Evolutionary conservation across 805 yeast genomes (phyloP).

Genomic region (Starmera pachycereana): DNA sequence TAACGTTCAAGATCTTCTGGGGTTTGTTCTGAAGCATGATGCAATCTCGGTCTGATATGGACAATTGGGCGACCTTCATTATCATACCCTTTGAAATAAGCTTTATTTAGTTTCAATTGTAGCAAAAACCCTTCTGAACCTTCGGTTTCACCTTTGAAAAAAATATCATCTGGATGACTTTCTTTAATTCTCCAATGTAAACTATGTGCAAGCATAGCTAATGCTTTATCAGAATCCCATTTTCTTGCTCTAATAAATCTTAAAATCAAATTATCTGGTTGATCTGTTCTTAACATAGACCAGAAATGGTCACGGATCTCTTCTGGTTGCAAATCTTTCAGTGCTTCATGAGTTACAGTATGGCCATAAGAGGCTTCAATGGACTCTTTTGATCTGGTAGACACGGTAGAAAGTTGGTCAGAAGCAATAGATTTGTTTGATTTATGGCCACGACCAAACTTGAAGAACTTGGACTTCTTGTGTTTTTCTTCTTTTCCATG

Average conservation of each 20-base stretch:
- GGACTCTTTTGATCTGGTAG: constrained; percentile 20
- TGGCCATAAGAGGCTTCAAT: constrained; percentile 24
- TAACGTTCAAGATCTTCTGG: constrained; percentile 65
- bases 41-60: constrained; percentile 68
- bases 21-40: constrained; percentile 57
- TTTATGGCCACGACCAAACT: constrained; percentile 11
- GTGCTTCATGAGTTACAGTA: constrained; percentile 33
- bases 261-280: constrained; percentile 68
- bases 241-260: constrained; percentile 82
- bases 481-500: constrained; percentile 4
- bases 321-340: constrained; percentile 42
- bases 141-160: constrained; percentile 63
- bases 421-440: constrained; percentile 2
- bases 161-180: constrained; percentile 47
- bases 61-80: constrained; percentile 69
- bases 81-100: constrained; percentile 69
- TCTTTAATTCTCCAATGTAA: constrained; percentile 66
- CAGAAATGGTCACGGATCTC: constrained; percentile 43
- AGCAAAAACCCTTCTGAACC: constrained; percentile 31
- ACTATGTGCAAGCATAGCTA: constrained; percentile 64
- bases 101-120: constrained; percentile 49
- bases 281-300: constrained; percentile 60
- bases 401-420: constrained; percentile 11
- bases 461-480: constrained; percentile 19
- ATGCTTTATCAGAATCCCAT: constrained; percentile 61